These are phyloP conservation scores for Porodaedalea pini DNA, from an alignment of 1,284 basidiomycete species.

Conservation along the genomic window DNA sequence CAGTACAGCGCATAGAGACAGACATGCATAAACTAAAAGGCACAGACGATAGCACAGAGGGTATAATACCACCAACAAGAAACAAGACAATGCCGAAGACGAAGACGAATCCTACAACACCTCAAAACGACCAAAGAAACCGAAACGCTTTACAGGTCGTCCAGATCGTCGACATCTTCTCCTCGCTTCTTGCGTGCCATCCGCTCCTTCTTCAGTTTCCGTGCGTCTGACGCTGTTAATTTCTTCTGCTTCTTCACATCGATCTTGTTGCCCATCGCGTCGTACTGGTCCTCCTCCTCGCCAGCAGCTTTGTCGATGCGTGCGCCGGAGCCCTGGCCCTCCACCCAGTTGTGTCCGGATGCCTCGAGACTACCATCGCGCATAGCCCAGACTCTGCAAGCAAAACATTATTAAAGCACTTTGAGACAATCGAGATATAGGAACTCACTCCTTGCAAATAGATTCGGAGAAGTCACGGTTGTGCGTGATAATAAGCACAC, in stretches of 20 bases:
- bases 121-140: background rate
- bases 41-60: slow-evolving; percentile 10
- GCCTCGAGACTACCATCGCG: slow-evolving; percentile 88
- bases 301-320: slow-evolving; percentile 88
- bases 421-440: slow-evolving; percentile 28
- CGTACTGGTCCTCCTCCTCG: slow-evolving; percentile 85
- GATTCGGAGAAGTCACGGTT: slow-evolving; percentile 98
- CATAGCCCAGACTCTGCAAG: slow-evolving; percentile 87
- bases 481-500: slow-evolving; percentile 96
- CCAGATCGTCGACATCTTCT: slow-evolving; percentile 72
- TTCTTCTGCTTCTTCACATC: slow-evolving; percentile 84
- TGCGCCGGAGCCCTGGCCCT: slow-evolving; percentile 90
- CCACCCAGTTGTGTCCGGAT: slow-evolving; percentile 98
- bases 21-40: background rate
- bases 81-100: background rate
- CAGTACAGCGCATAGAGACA: background rate
- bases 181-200: slow-evolving; percentile 85
- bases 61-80: slow-evolving; percentile 1
- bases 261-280: slow-evolving; percentile 97
- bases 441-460: slow-evolving; percentile 68
- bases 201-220: slow-evolving; percentile 94
- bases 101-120: slow-evolving; percentile 2
- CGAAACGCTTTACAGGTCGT: slow-evolving; percentile 29
- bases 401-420: slow-evolving; percentile 7
- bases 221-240: slow-evolving; percentile 72